phyloP scores from a whole-genome alignment of 352 stramenopile species.

The Peronosclerospora sorghi region DNA sequence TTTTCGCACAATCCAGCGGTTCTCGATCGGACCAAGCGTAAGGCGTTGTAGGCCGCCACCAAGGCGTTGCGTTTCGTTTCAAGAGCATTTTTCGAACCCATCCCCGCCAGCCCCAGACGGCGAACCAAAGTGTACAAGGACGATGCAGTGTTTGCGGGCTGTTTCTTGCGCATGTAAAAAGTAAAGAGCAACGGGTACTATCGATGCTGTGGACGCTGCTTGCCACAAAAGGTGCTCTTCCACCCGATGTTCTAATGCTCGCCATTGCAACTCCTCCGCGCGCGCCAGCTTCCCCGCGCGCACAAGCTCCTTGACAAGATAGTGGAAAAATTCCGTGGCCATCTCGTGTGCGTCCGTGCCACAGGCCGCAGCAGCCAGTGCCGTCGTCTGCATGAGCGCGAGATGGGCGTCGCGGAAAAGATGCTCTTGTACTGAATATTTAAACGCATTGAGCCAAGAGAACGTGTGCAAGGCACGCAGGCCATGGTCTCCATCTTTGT shows the following conservation, averaged over 20 bases:
- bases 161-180: constrained; percentile 52
- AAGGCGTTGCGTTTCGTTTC: constrained; percentile 55
- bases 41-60: constrained; percentile 31
- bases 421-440: constrained; percentile 57
- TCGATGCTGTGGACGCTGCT: constrained; percentile 21
- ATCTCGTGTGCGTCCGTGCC: constrained; percentile 16
- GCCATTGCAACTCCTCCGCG: constrained; percentile 67
- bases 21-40: constrained; percentile 30
- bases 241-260: constrained; percentile 38
- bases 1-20: constrained; percentile 64
- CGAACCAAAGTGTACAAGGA: constrained; percentile 49
- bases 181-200: constrained; percentile 65
- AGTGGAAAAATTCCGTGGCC: constrained; percentile 52
- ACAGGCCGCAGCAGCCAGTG: constrained; percentile 22
- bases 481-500: constrained; percentile 17
- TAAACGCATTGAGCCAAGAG: constrained; percentile 77
- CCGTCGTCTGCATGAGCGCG: constrained; percentile 57
- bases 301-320: constrained; percentile 63
- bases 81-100: constrained; percentile 28
- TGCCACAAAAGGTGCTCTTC: constrained; percentile 69
- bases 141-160: constrained; percentile 47
- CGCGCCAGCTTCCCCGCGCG: constrained; percentile 54
- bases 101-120: constrained; percentile 30
- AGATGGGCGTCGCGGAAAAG: constrained; percentile 55
- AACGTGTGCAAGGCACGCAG: constrained; percentile 47